Percentiles rank a stretch among this genome's conserved stretches.
Conservation (phyloP, 2,329 filamentous ascomycete species). For the Byssochlamys sp. region DNA sequence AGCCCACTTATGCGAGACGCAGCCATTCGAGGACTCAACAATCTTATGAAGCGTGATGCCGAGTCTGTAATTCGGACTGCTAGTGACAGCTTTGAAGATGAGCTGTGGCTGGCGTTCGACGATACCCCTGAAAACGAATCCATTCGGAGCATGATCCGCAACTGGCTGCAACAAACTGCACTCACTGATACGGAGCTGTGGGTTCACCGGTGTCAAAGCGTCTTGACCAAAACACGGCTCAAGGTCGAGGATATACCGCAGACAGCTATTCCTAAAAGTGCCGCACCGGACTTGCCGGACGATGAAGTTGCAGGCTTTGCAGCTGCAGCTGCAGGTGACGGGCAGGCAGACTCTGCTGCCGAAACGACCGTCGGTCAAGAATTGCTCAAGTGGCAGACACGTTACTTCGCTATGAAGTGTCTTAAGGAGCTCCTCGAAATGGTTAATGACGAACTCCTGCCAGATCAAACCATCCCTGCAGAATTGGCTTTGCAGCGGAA, state of each 20-base stretch:
- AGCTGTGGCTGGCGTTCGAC: constrained; percentile 84
- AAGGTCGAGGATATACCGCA: constrained; percentile 45
- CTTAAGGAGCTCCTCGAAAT: constrained; percentile 72
- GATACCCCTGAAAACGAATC: constrained; percentile 63
- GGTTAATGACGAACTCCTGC: constrained; percentile 66
- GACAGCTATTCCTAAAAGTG: constrained; percentile 30
- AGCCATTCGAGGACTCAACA: constrained; percentile 80
- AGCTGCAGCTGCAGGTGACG: constrained; percentile 54
- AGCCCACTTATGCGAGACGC: constrained; percentile 63
- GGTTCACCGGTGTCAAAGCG: constrained; percentile 78
- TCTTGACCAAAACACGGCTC: constrained; percentile 75
- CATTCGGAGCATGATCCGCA: constrained; percentile 76
- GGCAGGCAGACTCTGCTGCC: constrained; percentile 47
- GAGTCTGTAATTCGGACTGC: constrained; percentile 70
- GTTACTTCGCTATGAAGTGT: constrained; percentile 84
- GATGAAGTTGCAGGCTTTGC: constrained; percentile 96
- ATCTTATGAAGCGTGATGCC: constrained; percentile 86
- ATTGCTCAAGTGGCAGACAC: constrained; percentile 86
- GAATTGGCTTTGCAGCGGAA: constrained; percentile 69
- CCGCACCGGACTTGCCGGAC: constrained; percentile 73
- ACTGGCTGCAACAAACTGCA: constrained; percentile 88
- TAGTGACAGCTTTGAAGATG: constrained; percentile 71
- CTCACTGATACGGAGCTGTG: constrained; percentile 70
- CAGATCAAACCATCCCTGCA: constrained; percentile 67
- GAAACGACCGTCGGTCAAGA: constrained; percentile 60